These are phyloP conservation scores for Podospora fimiseda DNA, from an alignment of 495 filamentous ascomycete genomes.

Conservation along the genomic window DNA sequence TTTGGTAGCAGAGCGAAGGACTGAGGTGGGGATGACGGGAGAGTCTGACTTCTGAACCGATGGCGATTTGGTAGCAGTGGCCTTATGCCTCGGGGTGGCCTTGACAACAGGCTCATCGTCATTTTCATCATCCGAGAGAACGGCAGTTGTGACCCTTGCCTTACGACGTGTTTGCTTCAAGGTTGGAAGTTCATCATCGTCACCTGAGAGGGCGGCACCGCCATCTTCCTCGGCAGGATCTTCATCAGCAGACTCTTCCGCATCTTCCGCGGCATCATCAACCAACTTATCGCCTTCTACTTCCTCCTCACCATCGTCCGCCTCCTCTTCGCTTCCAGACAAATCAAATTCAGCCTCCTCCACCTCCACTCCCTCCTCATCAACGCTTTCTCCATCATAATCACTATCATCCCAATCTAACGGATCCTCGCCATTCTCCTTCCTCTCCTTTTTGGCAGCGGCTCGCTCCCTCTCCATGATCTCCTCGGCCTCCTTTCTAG, in stretches of 20 bases:
- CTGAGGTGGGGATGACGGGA: slow-evolving; percentile 45
- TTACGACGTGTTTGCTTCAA: slow-evolving; percentile 31
- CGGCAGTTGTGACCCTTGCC: slow-evolving; percentile 37
- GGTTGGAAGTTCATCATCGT: slow-evolving; percentile 32
- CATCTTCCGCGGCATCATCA: slow-evolving; percentile 37
- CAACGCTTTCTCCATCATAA: slow-evolving; percentile 41
- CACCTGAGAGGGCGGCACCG: slow-evolving; percentile 9
- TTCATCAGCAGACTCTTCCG: slow-evolving; percentile 34
- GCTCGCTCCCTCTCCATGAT: slow-evolving; percentile 72
- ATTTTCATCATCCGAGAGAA: slow-evolving; percentile 59
- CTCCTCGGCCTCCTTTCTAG: slow-evolving; percentile 69
- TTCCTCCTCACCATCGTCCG: slow-evolving; percentile 30
- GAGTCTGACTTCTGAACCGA: slow-evolving; percentile 29
- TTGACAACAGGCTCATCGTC: slow-evolving; percentile 55
- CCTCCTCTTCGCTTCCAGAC: slow-evolving; percentile 43
- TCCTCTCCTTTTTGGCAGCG: slow-evolving; percentile 56
- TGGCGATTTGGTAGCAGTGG: slow-evolving; percentile 30
- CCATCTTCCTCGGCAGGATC: slow-evolving; percentile 34
- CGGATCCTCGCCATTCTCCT: slow-evolving; percentile 45
- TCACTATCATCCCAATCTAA: slow-evolving; percentile 59
- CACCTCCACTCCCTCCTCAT: slow-evolving; percentile 21
- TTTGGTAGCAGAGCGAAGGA: slow-evolving; percentile 51
- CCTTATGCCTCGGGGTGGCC: slow-evolving; percentile 39
- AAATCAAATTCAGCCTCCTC: slow-evolving; percentile 41
- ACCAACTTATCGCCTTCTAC: slow-evolving; percentile 14